phyloP scores from a whole-genome alignment of 805 yeast species.

The Candida maesae region DNA sequence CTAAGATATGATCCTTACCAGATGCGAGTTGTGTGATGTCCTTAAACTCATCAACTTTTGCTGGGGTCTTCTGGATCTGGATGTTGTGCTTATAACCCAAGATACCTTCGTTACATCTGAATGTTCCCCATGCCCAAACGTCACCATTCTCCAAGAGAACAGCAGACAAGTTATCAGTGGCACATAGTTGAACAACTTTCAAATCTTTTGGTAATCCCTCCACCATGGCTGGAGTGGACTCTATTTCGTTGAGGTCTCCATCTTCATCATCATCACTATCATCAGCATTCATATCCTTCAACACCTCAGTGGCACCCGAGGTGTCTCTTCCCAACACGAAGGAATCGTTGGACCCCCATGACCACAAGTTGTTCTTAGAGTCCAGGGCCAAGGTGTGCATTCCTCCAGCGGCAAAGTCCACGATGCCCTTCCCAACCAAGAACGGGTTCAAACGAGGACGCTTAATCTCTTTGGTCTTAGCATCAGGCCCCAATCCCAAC shows the following conservation, averaged over 20 bases:
- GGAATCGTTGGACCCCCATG: slow-evolving; percentile 97
- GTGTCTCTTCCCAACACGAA: slow-evolving; percentile 90
- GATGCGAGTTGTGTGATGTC: slow-evolving; percentile 79
- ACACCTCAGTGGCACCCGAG: slow-evolving; percentile 55
- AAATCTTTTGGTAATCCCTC: slow-evolving; percentile 56
- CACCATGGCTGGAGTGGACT: slow-evolving; percentile 83
- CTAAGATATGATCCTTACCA: slow-evolving; percentile 90
- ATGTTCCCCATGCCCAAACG: slow-evolving; percentile 97
- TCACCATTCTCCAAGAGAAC: slow-evolving; percentile 77
- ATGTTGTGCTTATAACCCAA: slow-evolving; percentile 74
- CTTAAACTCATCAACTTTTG: slow-evolving; percentile 53
- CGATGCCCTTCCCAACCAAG: slow-evolving; percentile 67
- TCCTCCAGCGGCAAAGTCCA: slow-evolving; percentile 92
- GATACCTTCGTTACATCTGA: slow-evolving; percentile 88
- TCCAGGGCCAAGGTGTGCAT: slow-evolving; percentile 90
- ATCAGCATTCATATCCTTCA: slow-evolving; percentile 64
- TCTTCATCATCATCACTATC: slow-evolving; percentile 57
- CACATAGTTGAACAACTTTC: slow-evolving; percentile 75
- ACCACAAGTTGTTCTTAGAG: slow-evolving; percentile 76
- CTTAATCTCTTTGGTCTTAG: slow-evolving; percentile 88
- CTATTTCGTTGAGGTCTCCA: slow-evolving; percentile 83
- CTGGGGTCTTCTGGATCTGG: slow-evolving; percentile 63
- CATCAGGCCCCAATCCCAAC: slow-evolving; percentile 93
- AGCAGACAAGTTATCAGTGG: slow-evolving; percentile 89
- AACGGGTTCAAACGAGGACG: slow-evolving; percentile 90